A percentile compares a stretch with the other conserved stretches of the same genome.
These are phyloP conservation scores for Penicillium mononematosum DNA, from an alignment of 495 filamentous ascomycete genomes.

Conservation along the genomic window DNA sequence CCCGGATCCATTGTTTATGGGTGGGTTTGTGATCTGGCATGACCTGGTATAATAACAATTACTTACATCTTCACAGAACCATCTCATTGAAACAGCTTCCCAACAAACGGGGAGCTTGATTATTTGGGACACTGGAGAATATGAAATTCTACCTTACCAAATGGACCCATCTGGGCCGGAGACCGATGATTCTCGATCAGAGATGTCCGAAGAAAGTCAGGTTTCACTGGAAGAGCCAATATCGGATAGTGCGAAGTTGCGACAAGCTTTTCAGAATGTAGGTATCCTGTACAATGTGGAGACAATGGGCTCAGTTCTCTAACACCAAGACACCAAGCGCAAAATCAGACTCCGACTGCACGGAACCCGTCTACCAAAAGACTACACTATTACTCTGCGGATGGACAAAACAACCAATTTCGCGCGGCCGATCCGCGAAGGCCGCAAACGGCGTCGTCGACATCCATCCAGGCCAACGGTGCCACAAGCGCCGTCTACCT, in stretches of 20 bases:
- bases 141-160: conserved; percentile 53
- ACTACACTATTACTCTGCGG: conserved; percentile 59
- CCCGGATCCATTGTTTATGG: conserved; percentile 65
- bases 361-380: conserved; percentile 54
- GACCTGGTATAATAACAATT: background rate
- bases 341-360: conserved; percentile 62
- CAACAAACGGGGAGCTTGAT: conserved; percentile 59
- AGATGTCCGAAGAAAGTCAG: conserved; percentile 20
- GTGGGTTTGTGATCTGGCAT: conserved; percentile 34
- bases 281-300: background rate
- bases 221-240: conserved; percentile 11
- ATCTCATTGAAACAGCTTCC: conserved; percentile 65
- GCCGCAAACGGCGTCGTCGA: conserved; percentile 32
- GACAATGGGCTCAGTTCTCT: background rate
- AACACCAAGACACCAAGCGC: conserved; percentile 26
- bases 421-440: conserved; percentile 24
- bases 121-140: conserved; percentile 71
- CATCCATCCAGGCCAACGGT: background rate
- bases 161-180: conserved; percentile 31
- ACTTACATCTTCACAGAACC: conserved; percentile 46
- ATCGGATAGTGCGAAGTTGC: conserved; percentile 55
- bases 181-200: conserved; percentile 46
- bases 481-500: conserved; percentile 22
- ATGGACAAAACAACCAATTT: conserved; percentile 50
- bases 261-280: conserved; percentile 52